A percentile compares a stretch with the other conserved stretches of the same genome.
phyloP scores from a whole-genome alignment of 208 protist species.

The Leishmania major region DNA sequence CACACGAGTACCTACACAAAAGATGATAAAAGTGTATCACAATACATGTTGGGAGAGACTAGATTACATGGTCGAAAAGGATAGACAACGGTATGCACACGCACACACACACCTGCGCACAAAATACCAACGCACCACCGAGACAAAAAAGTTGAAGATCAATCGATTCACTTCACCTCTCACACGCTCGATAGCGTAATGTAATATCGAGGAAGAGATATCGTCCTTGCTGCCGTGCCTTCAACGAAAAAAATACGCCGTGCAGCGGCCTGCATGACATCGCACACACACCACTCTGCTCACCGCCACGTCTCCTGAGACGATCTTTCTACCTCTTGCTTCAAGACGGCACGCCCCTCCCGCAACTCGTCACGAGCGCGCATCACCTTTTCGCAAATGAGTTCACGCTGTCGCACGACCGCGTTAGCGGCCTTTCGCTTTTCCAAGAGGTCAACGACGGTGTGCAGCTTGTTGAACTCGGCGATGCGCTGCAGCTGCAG shows the following conservation, averaged over 20 bases:
- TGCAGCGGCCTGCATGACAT: not conserved
- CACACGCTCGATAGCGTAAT: not conserved
- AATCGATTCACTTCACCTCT: not conserved
- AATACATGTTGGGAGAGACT: not conserved
- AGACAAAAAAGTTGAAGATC: not conserved
- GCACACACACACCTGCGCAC: not conserved
- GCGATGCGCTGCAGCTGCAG: constrained; percentile 61
- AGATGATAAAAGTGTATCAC: not conserved
- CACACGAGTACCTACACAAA: not conserved
- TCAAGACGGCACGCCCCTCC: constrained; percentile 32
- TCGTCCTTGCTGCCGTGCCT: not conserved
- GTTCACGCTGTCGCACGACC: constrained; percentile 52
- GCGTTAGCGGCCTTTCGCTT: constrained; percentile 59
- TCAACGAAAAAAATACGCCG: not conserved
- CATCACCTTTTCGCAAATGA: constrained; percentile 43
- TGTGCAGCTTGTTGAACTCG: constrained; percentile 78
- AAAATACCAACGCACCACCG: not conserved
- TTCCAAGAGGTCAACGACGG: constrained; percentile 60
- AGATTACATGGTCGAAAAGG: constrained; percentile 5
- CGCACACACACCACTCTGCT: not conserved
- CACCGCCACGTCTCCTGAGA: not conserved
- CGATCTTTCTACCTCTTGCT: constrained; percentile 16
- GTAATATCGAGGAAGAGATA: not conserved
- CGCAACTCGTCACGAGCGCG: constrained; percentile 52
- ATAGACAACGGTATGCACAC: not conserved